Percentiles rank a stretch among this genome's conserved stretches.
phyloP scores from a whole-genome alignment of 1,284 basidiomycete species.

The Apiotrichum sp. region DNA sequence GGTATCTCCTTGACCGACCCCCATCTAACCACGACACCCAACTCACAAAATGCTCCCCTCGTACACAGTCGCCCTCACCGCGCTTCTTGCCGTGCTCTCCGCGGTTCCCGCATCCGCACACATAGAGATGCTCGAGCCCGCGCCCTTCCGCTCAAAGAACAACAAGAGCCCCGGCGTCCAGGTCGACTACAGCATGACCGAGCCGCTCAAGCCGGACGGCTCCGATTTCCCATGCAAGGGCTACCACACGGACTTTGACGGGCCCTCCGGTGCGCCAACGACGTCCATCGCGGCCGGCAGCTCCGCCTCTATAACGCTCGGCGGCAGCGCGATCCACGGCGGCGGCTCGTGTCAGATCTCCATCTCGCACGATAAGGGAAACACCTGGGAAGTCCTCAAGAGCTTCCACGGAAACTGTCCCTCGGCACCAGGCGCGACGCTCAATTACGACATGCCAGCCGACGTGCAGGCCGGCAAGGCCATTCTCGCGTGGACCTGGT shows the following conservation, averaged over 20 bases:
- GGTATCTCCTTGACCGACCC: no score
- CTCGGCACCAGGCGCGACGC: slow-evolving; percentile 21
- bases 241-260: slow-evolving; percentile 31
- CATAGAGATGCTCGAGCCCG: slow-evolving; percentile 39
- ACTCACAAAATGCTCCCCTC: no score
- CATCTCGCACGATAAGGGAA: slow-evolving; percentile 46
- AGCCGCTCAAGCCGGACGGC: slow-evolving; percentile 38
- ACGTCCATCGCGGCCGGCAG: slow-evolving; percentile 35
- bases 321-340: slow-evolving; percentile 42
- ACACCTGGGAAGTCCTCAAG: slow-evolving; percentile 46
- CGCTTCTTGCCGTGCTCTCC: slow-evolving; percentile 11
- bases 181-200: slow-evolving; percentile 45
- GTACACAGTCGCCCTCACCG: neutral
- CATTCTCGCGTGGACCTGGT: slow-evolving; percentile 49
- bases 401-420: slow-evolving; percentile 45
- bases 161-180: slow-evolving; percentile 32
- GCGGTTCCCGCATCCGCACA: slow-evolving; percentile 30
- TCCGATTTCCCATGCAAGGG: slow-evolving; percentile 47
- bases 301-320: slow-evolving; percentile 29
- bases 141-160: slow-evolving; percentile 30
- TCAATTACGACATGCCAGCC: slow-evolving; percentile 37
- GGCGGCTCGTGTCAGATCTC: slow-evolving; percentile 48
- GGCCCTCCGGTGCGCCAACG: slow-evolving; percentile 24
- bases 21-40: no score
- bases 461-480: slow-evolving; percentile 43